Percentiles rank a stretch among this genome's conserved stretches.
phyloP scores from a whole-genome alignment of 371 early-diverging fungal genomes.

The Lichtheimia corymbifera region DNA sequence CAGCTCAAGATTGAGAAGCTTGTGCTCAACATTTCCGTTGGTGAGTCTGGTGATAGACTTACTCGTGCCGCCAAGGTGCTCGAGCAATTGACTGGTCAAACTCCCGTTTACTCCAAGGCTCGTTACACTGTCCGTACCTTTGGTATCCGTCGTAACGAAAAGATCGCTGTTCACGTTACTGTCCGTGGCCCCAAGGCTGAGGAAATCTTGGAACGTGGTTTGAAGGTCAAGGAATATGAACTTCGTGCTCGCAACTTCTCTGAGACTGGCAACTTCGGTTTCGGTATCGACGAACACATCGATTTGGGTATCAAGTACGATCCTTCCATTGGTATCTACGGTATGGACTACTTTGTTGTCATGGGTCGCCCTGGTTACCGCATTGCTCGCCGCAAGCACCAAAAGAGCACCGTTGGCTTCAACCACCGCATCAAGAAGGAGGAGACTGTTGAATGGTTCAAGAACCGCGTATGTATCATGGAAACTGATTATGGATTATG shows the following conservation, averaged over 20 bases:
- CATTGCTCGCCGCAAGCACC: slow-evolving; percentile 95
- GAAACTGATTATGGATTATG: not conserved
- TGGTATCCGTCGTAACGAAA: slow-evolving; percentile 99
- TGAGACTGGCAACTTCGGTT: slow-evolving; percentile 99
- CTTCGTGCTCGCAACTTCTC: slow-evolving; percentile 96
- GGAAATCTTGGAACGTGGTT: slow-evolving; percentile 98
- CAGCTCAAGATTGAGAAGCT: slow-evolving; percentile 99
- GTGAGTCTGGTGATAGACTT: slow-evolving; percentile 98
- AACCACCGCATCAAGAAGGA: slow-evolving; percentile 94
- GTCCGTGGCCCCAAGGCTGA: slow-evolving; percentile 87
- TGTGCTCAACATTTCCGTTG: slow-evolving; percentile 99
- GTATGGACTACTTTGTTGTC: slow-evolving; percentile 98
- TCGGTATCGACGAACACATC: slow-evolving; percentile 99
- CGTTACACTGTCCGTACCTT: slow-evolving; percentile 99
- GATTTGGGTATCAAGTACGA: slow-evolving; percentile 99
- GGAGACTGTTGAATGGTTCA: slow-evolving; percentile 87
- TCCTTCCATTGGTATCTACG: slow-evolving; percentile 98
- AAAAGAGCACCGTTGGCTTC: slow-evolving; percentile 85
- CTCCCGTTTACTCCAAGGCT: slow-evolving; percentile 99
- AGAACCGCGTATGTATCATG: slow-evolving; percentile 61
- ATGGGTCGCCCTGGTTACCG: slow-evolving; percentile 98
- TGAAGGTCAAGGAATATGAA: slow-evolving; percentile 99
- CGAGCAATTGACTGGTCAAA: slow-evolving; percentile 99
- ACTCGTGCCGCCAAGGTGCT: slow-evolving; percentile 99
- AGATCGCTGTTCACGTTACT: slow-evolving; percentile 99